phyloP scores from a whole-genome alignment of 2,329 filamentous ascomycete genomes.

The Macroventuria anomochaeta region DNA sequence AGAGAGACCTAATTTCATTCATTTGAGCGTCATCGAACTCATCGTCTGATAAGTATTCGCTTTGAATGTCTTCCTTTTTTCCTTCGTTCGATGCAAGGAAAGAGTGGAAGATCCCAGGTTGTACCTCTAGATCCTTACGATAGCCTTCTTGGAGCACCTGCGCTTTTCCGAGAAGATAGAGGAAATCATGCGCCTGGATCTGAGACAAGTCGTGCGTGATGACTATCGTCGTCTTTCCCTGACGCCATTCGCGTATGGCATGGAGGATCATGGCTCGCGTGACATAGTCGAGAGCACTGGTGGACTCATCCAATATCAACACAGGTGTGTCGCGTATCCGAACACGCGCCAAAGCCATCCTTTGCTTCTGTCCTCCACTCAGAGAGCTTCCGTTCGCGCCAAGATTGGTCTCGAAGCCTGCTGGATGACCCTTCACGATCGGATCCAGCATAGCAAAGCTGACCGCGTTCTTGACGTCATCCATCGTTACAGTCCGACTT shows the following conservation, averaged over 20 bases:
- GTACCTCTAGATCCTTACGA: slow-evolving; percentile 60
- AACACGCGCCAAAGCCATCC: slow-evolving; percentile 80
- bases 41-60: slow-evolving; percentile 9
- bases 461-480: slow-evolving; percentile 67
- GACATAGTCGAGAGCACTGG: slow-evolving; percentile 80
- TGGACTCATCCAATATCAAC: slow-evolving; percentile 86
- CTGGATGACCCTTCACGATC: slow-evolving; percentile 69
- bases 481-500: slow-evolving; percentile 56
- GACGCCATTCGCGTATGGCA: slow-evolving; percentile 77
- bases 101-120: slow-evolving; percentile 54
- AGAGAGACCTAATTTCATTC: slow-evolving; percentile 27
- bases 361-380: slow-evolving; percentile 85
- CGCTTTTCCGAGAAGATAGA: slow-evolving; percentile 79
- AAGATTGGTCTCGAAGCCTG: slow-evolving; percentile 74
- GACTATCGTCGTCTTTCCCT: slow-evolving; percentile 84
- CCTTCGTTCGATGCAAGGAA: slow-evolving; percentile 27
- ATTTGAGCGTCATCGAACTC: slow-evolving; percentile 14
- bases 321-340: slow-evolving; percentile 78
- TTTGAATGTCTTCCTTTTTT: slow-evolving; percentile 8
- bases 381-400: slow-evolving; percentile 73
- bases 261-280: slow-evolving; percentile 74
- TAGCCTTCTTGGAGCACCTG: slow-evolving; percentile 72
- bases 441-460: slow-evolving; percentile 72
- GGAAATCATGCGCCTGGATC: slow-evolving; percentile 73
- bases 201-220: slow-evolving; percentile 89